These are phyloP conservation scores for Escallonia rubra DNA, from an alignment of 129 eudicot species.

Conservation along the genomic window DNA sequence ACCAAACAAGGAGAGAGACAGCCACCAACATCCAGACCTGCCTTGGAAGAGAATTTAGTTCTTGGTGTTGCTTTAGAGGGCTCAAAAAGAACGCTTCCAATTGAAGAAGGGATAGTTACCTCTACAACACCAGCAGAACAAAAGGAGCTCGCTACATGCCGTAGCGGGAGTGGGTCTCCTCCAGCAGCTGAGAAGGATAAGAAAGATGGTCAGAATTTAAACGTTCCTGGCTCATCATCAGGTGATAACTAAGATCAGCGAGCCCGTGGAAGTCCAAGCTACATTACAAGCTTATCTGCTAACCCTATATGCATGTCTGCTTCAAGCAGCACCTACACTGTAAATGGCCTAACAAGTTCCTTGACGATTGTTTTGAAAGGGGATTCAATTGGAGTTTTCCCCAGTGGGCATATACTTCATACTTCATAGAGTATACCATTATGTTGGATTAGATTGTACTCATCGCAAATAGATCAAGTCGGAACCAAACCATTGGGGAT, in stretches of 20 bases:
- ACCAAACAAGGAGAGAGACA: slow-evolving; percentile 27
- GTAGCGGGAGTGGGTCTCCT: slow-evolving; percentile 28
- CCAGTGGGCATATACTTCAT: too few species aligned
- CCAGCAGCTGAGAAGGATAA: slow-evolving; percentile 49
- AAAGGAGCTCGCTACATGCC: slow-evolving; percentile 47
- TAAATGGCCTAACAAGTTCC: too few species aligned
- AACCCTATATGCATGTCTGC: too few species aligned
- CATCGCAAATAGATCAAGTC: too few species aligned
- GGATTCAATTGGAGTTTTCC: too few species aligned
- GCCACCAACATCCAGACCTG: slow-evolving; percentile 33
- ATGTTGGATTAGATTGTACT: too few species aligned
- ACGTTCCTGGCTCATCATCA: slow-evolving; percentile 14
- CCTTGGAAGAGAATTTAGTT: slow-evolving; percentile 76
- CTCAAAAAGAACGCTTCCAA: slow-evolving; percentile 86
- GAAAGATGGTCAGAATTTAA: slow-evolving; percentile 36
- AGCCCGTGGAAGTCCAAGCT: neutral
- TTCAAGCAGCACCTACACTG: too few species aligned
- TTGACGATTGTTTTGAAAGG: too few species aligned
- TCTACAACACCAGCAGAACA: slow-evolving; percentile 29
- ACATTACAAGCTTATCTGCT: too few species aligned
- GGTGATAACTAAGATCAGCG: slow-evolving; percentile 29
- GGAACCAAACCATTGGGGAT: too few species aligned
- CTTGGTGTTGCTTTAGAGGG: slow-evolving; percentile 96
- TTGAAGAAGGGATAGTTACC: slow-evolving; percentile 62
- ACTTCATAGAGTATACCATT: too few species aligned